Evolutionary conservation across 306 rosid genomes (phyloP).

Genomic region (Vicia sativa): DNA sequence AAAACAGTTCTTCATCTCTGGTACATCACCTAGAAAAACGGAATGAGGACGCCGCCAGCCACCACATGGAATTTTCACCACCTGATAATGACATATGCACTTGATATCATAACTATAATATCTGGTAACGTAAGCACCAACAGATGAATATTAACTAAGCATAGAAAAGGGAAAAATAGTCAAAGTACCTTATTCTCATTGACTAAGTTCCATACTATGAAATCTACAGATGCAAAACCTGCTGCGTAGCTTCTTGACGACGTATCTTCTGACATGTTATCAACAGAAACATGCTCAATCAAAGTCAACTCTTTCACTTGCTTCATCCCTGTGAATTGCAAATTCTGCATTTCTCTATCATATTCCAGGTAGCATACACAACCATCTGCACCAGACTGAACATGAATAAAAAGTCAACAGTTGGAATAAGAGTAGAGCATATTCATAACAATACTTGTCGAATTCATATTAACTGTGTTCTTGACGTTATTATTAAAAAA

Average conservation of each 20-base stretch:
- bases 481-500: conserved; percentile 16
- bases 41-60: conserved; percentile 99
- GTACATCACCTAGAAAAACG: conserved; percentile 78
- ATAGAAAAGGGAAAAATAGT: conserved; percentile 25
- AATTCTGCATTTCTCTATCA: conserved; percentile 53
- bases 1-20: conserved; percentile 82
- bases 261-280: conserved; percentile 44
- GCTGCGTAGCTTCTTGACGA: conserved; percentile 65
- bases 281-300: conserved; percentile 58
- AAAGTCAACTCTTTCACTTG: conserved; percentile 89
- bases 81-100: conserved; percentile 50
- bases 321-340: conserved; percentile 93
- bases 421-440: conserved; percentile 27
- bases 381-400: conserved; percentile 98
- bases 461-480: conserved; percentile 20
- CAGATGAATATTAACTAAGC: conserved; percentile 12
- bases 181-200: conserved; percentile 76
- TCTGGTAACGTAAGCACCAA: conserved; percentile 25
- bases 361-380: conserved; percentile 89
- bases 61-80: conserved; percentile 84
- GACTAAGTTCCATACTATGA: conserved; percentile 74
- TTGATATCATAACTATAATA: conserved; percentile 34
- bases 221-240: conserved; percentile 93
- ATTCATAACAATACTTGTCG: background rate
- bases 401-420: conserved; percentile 35